Base-by-base conservation (phyloP, 129 eudicot species). In the Flaveria robusta region DNA sequence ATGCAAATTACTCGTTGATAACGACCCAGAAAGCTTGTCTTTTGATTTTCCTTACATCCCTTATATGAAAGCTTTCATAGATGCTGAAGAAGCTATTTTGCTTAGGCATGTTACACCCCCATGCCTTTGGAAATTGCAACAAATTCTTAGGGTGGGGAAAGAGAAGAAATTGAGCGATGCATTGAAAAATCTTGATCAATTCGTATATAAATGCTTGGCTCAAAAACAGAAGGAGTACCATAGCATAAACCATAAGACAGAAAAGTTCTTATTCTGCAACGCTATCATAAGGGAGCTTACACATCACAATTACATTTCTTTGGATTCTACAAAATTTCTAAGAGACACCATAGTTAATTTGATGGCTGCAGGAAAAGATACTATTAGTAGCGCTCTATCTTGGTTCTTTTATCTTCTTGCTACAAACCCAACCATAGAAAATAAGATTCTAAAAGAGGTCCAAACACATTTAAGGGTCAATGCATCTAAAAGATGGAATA, bases 91-190 rank as follows among this genome's bases (percentile, higher is more conserved):
- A 66, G 82, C 91, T 1, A 6, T 86, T 1, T 55, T 89, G 52
- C 26, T 56, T 22, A 70, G 94, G 55, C 87, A 89, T 70, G 8
- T 86, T 5, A 1, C 77, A 10, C 94, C 95, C 0, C 81, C 71
- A 51, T 15, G 9, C n/a, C 10, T 73, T 29, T 81, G 86, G 70
- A 65, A 34, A 65, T 16, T 65, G 47, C 70, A 65, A 65, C 70
- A 34, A 34, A 1, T 65, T 31, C 47, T 34, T 34, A 16, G 70
- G 16, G 14, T 65, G 6, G 70, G 70, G 14, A 65, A 34, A 0
- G 70, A 34, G 24, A 65, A 65, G 70, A 69, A 69, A 22, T 7
- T 45, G 41, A 69, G 19, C 3, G 74, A 69, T 23, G 58, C 74
- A 13, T 45, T 41, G 39, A 23, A 22, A 24, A 0, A 0, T 23